These are phyloP conservation scores for Gossypioides kirkii DNA, from an alignment of 345 rosid species.

Conservation along the genomic window DNA sequence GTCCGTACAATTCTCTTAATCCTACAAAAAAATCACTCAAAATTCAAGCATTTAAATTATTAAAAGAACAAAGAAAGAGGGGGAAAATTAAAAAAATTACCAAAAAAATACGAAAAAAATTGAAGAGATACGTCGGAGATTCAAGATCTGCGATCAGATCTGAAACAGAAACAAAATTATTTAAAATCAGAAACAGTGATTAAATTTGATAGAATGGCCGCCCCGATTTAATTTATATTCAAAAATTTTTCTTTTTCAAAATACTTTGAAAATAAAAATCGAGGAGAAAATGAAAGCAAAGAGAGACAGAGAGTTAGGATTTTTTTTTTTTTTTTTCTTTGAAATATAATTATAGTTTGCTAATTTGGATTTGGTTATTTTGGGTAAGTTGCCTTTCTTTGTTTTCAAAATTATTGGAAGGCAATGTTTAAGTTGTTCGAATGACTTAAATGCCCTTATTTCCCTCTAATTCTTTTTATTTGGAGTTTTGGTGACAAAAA, in stretches of 20 bases:
- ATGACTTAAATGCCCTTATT: not conserved
- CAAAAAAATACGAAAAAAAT: not conserved
- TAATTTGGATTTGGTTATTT: not conserved
- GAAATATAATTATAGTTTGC: not conserved
- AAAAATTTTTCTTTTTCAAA: not conserved
- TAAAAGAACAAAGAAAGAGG: not conserved
- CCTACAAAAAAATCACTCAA: conserved; percentile 1
- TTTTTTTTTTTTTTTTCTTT: not conserved
- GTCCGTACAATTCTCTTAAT: conserved; percentile 10
- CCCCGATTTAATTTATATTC: not conserved
- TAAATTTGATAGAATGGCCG: conserved; percentile 11
- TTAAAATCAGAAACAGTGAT: conserved; percentile 14
- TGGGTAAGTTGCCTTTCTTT: not conserved
- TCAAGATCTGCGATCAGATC: conserved; percentile 41
- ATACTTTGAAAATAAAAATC: not conserved
- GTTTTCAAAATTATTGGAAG: conserved; percentile 22
- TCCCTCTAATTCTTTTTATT: not conserved
- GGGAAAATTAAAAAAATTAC: not conserved
- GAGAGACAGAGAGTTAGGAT: not conserved
- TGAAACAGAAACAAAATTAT: not conserved
- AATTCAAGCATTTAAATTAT: not conserved
- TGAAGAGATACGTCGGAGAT: not conserved
- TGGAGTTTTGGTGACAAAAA: not conserved
- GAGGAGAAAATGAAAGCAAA: conserved; percentile 6
- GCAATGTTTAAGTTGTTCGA: conserved; percentile 14